Percentiles rank a stretch among this genome's conserved stretches.
phyloP scores from a whole-genome alignment of 345 rosid species.

The Tarenaya hassleriana region DNA sequence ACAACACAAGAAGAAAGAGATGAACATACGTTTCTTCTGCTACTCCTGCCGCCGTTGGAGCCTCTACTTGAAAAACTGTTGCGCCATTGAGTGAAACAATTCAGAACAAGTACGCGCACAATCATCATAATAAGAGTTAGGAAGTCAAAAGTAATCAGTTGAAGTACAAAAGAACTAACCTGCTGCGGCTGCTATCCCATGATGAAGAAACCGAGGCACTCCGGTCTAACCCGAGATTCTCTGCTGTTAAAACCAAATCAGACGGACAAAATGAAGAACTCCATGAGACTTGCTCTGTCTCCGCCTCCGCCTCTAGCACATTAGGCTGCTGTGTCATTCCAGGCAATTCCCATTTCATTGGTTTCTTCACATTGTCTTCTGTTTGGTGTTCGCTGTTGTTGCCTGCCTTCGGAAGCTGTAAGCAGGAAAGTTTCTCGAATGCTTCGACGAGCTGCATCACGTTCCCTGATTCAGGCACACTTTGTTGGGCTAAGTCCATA shows the following conservation, averaged over 20 bases:
- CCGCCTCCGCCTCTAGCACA: constrained; percentile 24
- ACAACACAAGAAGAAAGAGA: neutral
- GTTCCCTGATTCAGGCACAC: constrained; percentile 60
- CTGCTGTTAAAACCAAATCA: constrained; percentile 52
- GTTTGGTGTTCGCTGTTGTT: constrained; percentile 29
- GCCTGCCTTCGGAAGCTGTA: constrained; percentile 34
- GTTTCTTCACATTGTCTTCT: constrained; percentile 34
- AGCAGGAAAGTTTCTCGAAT: constrained; percentile 54
- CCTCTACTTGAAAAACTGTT: constrained; percentile 54
- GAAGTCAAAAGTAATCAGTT: neutral
- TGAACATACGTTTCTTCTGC: constrained; percentile 63
- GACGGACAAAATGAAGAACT: constrained; percentile 44
- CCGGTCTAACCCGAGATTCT: constrained; percentile 59
- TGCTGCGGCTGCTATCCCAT: constrained; percentile 54
- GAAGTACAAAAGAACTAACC: constrained; percentile 31
- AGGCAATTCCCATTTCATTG: constrained; percentile 54
- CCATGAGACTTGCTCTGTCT: constrained; percentile 23
- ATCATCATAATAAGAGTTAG: neutral
- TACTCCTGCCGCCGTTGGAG: constrained; percentile 68
- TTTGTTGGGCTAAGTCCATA: constrained; percentile 57
- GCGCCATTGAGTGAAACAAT: constrained; percentile 12
- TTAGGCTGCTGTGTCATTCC: constrained; percentile 44
- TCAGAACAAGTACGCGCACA: neutral
- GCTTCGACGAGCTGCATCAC: constrained; percentile 81
- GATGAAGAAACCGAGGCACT: constrained; percentile 57